These are phyloP conservation scores for Chalciporus pseudorubinellus DNA, from an alignment of 768 basidiomycete genomes.

Conservation along the genomic window DNA sequence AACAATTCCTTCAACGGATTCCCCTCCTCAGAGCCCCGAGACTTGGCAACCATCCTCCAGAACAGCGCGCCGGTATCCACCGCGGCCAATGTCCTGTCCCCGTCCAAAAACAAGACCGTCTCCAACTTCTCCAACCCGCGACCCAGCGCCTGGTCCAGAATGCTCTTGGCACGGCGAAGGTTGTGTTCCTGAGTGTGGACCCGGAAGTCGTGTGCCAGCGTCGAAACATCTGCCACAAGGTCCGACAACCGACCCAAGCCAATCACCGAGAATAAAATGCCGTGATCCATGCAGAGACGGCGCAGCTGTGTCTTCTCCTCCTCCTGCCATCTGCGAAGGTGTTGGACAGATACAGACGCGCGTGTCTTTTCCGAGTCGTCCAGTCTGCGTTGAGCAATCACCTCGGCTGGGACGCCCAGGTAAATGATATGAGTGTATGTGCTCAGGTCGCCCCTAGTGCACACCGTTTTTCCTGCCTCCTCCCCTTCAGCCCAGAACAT, in stretches of 20 bases:
- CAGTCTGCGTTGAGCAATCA: slow-evolving; percentile 15
- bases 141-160: slow-evolving; percentile 14
- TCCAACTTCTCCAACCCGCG: slow-evolving; percentile 11
- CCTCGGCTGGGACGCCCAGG: slow-evolving; percentile 8
- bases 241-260: slow-evolving; percentile 9
- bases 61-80: slow-evolving; percentile 11
- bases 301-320: slow-evolving; percentile 13
- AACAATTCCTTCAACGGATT: slow-evolving; percentile 11
- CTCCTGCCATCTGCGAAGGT: slow-evolving; percentile 16
- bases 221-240: slow-evolving; percentile 13
- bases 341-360: slow-evolving; percentile 8
- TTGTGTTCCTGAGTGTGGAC: slow-evolving; percentile 13
- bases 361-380: slow-evolving; percentile 7
- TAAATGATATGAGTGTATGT: slow-evolving; percentile 17
- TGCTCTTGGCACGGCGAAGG: slow-evolving; percentile 11
- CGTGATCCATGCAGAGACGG: slow-evolving; percentile 16
- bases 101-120: slow-evolving; percentile 12
- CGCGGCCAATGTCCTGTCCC: slow-evolving; percentile 11
- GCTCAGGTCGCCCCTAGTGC: slow-evolving; percentile 15
- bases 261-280: slow-evolving; percentile 14
- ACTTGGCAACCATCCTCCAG: slow-evolving; percentile 11
- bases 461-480: slow-evolving; percentile 16
- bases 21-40: slow-evolving; percentile 11
- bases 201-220: slow-evolving; percentile 9
- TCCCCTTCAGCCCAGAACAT: slow-evolving; percentile 16